phyloP scores from a whole-genome alignment of 768 basidiomycete genomes.

The Coprinopsis strossmayeri region DNA sequence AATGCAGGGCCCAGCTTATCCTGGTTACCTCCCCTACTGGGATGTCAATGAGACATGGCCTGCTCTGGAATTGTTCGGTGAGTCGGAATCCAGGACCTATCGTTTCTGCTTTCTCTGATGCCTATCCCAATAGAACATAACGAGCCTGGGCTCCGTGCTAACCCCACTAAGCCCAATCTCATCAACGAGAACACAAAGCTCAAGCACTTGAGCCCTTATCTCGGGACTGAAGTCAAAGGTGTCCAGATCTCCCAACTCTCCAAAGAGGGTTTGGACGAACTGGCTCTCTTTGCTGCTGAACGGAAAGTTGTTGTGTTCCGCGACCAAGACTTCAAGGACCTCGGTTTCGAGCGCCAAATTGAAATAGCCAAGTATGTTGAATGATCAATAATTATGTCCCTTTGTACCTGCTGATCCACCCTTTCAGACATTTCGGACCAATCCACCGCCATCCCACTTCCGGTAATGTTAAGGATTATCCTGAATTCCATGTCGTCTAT shows the following conservation, averaged over 20 bases:
- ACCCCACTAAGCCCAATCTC: constrained; percentile 45
- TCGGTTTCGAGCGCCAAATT: constrained; percentile 44
- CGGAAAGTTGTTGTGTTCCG: constrained; percentile 49
- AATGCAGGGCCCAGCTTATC: constrained; percentile 36
- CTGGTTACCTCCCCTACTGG: constrained; percentile 41
- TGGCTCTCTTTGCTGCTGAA: constrained; percentile 44
- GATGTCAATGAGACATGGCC: constrained; percentile 44
- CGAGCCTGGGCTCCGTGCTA: constrained; percentile 42
- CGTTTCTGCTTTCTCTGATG: too few relatives aligned
- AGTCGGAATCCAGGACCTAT: constrained; percentile 10
- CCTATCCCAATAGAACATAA: constrained; percentile 26
- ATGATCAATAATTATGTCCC: too few relatives aligned
- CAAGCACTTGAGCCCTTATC: constrained; percentile 38
- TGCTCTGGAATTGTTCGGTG: constrained; percentile 40
- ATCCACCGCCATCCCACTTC: constrained; percentile 34
- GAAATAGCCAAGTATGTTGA: constrained; percentile 31
- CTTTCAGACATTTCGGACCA: constrained; percentile 25
- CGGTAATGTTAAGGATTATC: constrained; percentile 50
- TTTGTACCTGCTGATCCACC: too few relatives aligned
- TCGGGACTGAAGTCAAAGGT: constrained; percentile 44
- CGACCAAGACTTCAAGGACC: constrained; percentile 55
- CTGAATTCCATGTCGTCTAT: constrained; percentile 42
- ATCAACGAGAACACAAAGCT: constrained; percentile 31
- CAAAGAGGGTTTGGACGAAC: constrained; percentile 45
- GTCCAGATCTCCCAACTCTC: constrained; percentile 47